Evolutionary conservation across 257 asterid species (phyloP), one percentile per base, ranked within the genome.

Genomic region (Knoxia roxburghii): DNA sequence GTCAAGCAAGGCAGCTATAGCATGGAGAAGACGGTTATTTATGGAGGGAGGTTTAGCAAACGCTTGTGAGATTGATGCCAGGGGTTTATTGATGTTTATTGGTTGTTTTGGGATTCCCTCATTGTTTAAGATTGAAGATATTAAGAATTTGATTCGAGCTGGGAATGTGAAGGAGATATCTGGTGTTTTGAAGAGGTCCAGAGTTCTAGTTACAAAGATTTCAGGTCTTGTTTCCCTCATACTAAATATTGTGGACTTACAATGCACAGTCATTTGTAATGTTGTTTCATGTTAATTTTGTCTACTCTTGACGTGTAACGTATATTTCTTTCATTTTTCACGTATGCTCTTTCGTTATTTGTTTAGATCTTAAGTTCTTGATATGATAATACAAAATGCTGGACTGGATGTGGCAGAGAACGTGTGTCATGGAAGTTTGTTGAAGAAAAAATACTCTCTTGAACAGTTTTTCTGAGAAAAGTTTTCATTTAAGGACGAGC

Each of bases 11-110:
- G 85, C 88, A 0, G 95, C 96, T 15, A 33, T 83, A 65, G 77
- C 81, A 27, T 92, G 98, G 96, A 82, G 82, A 78, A 92, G 82
- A 80, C 83, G 97, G 67, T 57, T 92, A 82, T 24, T 86, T 51
- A 35, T 27, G 49, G 98, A 89, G 84, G 91, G 96, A 64, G 96
- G 98, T 43, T 32, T 89, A 65, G 68, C 71, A 21, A 77, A 65
- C 70, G 87, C 96, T 56, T 49, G 68, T 62, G 69, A 79, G 80
- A 80, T 78, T 26, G 98, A 92, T 77, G 95, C 96, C 0, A 83
- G 96, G 9, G 98, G 98, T 32, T 79, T 92, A 80, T 69, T 92
- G 59, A 57, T 89, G 80, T 82, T 89, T 54, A 71, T 92, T 58
- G 86, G 84, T 32, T 86, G 97, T 68, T 92, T 86, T 72, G 97